A percentile compares a stretch with the other conserved stretches of the same genome.
phyloP scores from a whole-genome alignment of 2,329 filamentous ascomycete genomes.

The Venturia carpophila region DNA sequence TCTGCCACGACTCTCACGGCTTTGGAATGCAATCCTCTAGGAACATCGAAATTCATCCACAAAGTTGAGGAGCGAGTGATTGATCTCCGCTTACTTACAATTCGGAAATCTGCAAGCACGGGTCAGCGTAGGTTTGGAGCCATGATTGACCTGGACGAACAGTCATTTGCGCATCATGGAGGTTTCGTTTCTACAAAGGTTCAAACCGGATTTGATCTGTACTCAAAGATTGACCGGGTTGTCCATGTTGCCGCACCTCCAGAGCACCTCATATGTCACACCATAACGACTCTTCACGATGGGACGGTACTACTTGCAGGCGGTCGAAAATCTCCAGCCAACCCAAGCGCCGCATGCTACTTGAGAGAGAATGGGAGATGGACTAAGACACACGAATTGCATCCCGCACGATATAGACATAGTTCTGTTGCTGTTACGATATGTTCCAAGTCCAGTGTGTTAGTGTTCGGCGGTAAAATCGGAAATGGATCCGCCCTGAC shows the following conservation, averaged over 20 bases:
- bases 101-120: background rate
- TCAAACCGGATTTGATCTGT: slow-evolving; percentile 40
- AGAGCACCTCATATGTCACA: slow-evolving; percentile 59
- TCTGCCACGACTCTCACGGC: slow-evolving; percentile 40
- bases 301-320: slow-evolving; percentile 61
- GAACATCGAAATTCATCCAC: background rate
- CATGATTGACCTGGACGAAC: slow-evolving; percentile 22
- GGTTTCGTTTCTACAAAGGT: slow-evolving; percentile 44
- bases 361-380: slow-evolving; percentile 54
- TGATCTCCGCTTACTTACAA: background rate
- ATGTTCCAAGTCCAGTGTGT: slow-evolving; percentile 32
- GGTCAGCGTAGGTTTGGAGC: slow-evolving; percentile 22
- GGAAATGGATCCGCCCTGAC: slow-evolving; percentile 35
- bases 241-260: slow-evolving; percentile 28
- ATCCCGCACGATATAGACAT: slow-evolving; percentile 68
- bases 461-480: slow-evolving; percentile 41
- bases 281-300: slow-evolving; percentile 57
- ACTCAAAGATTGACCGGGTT: slow-evolving; percentile 20
- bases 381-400: slow-evolving; percentile 58
- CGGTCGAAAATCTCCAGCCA: slow-evolving; percentile 66
- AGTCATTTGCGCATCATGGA: slow-evolving; percentile 35
- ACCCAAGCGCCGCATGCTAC: slow-evolving; percentile 68
- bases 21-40: background rate
- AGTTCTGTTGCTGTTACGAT: slow-evolving; percentile 46
- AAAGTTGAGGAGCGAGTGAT: background rate